These are phyloP conservation scores for Apophysomyces sp. DNA, from an alignment of 371 early-diverging fungal genomes.

Conservation along the genomic window DNA sequence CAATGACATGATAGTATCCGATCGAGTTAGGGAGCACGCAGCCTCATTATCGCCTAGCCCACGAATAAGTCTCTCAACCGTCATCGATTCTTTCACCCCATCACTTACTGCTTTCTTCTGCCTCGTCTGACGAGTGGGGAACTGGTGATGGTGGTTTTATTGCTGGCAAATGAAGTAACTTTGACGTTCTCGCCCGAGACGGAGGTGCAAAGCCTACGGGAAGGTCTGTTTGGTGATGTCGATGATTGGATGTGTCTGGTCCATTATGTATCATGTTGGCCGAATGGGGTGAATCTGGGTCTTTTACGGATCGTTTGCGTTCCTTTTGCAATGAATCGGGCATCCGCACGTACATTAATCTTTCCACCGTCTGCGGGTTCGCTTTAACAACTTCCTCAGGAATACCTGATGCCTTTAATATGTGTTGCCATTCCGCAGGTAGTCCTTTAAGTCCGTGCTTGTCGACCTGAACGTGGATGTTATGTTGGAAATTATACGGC, in stretches of 20 bases:
- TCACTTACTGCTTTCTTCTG: background rate
- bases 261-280: conserved; percentile 14
- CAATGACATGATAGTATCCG: conserved; percentile 25
- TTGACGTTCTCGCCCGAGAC: conserved; percentile 45
- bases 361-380: conserved; percentile 52
- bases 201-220: conserved; percentile 52
- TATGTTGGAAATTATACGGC: conserved; percentile 65
- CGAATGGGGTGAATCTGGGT: conserved; percentile 24
- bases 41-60: conserved; percentile 1
- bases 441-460: conserved; percentile 54
- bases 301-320: background rate
- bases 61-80: no score
- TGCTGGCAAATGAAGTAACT: conserved; percentile 25
- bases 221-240: conserved; percentile 9
- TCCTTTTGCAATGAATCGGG: conserved; percentile 41
- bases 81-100: background rate
- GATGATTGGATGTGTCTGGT: conserved; percentile 9
- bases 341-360: conserved; percentile 57
- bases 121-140: background rate
- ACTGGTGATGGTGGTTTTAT: background rate
- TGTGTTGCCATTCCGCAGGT: conserved; percentile 58
- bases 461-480: conserved; percentile 60
- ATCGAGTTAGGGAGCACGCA: conserved; percentile 6
- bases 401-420: conserved; percentile 50
- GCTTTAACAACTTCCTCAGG: conserved; percentile 55